Percentiles rank a stretch among this genome's conserved stretches.
phyloP scores from a whole-genome alignment of 2,329 filamentous ascomycete species.

The Trichophyton simii region DNA sequence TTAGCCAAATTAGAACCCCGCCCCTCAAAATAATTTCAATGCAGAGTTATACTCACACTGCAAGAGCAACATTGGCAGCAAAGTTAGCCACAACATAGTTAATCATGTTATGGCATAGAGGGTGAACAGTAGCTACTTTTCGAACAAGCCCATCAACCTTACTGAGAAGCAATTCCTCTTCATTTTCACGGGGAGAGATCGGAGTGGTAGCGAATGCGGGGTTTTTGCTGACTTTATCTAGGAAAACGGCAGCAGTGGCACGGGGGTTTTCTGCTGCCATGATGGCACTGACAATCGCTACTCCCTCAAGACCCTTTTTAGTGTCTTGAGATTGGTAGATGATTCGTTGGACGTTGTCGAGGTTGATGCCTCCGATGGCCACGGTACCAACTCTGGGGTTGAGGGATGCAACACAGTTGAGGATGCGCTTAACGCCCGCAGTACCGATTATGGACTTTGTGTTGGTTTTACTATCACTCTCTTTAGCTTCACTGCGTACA shows the following conservation, averaged over 20 bases:
- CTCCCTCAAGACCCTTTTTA: constrained; percentile 56
- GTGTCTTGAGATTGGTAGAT: constrained; percentile 53
- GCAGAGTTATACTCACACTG: constrained; percentile 37
- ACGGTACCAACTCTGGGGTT: constrained; percentile 42
- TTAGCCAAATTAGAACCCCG: neutral
- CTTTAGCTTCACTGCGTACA: constrained; percentile 3
- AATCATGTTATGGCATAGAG: constrained; percentile 92
- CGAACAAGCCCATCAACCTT: constrained; percentile 41
- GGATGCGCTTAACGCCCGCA: constrained; percentile 54
- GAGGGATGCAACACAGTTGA: constrained; percentile 45
- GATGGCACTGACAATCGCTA: constrained; percentile 83
- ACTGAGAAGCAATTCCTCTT: constrained; percentile 21
- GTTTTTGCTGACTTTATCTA: constrained; percentile 39
- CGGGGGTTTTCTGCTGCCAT: constrained; percentile 59
- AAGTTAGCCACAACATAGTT: constrained; percentile 94
- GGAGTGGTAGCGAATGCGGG: constrained; percentile 24
- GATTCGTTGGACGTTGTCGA: constrained; percentile 59
- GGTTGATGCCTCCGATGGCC: constrained; percentile 80
- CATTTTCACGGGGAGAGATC: constrained; percentile 19
- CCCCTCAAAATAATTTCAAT: too few relatives aligned
- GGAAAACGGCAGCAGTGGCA: constrained; percentile 48
- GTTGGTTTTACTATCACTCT: constrained; percentile 57
- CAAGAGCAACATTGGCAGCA: constrained; percentile 77
- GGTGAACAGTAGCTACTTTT: constrained; percentile 49
- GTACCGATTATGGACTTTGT: constrained; percentile 71